phyloP scores from a whole-genome alignment of 441 rosid genomes.

The Kokia cookei region DNA sequence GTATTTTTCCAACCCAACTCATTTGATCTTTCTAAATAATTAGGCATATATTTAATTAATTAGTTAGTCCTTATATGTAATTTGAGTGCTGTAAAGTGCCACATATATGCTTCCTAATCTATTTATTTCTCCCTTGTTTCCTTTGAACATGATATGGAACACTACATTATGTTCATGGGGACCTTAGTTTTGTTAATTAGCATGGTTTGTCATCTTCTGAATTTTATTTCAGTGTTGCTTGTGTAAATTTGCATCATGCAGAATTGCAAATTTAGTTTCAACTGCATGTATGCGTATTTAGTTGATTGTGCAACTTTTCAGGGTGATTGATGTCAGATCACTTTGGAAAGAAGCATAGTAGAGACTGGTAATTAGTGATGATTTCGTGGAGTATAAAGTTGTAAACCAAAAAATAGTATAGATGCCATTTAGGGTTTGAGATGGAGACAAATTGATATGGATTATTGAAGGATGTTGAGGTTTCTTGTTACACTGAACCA shows the following conservation, averaged over 20 bases:
- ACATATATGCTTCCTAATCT: background rate
- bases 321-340: too few species aligned
- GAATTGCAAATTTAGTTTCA: too few species aligned
- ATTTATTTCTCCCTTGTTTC: background rate
- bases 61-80: background rate
- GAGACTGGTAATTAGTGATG: too few species aligned
- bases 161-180: background rate
- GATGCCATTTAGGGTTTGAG: too few species aligned
- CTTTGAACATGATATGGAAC: background rate
- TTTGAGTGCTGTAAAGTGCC: background rate
- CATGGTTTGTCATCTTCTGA: background rate
- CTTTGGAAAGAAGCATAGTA: too few species aligned
- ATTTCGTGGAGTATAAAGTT: too few species aligned
- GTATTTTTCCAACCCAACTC: slow-evolving; percentile 26
- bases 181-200: background rate
- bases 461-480: background rate
- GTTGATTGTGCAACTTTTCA: too few species aligned
- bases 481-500: background rate
- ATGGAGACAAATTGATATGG: too few species aligned
- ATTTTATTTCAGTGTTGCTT: background rate
- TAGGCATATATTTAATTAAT: background rate
- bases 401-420: too few species aligned
- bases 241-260: background rate
- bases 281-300: too few species aligned
- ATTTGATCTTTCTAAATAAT: background rate